These are phyloP conservation scores for Leccinum longicurvipes DNA, from an alignment of 768 basidiomycete species.

Conservation along the genomic window DNA sequence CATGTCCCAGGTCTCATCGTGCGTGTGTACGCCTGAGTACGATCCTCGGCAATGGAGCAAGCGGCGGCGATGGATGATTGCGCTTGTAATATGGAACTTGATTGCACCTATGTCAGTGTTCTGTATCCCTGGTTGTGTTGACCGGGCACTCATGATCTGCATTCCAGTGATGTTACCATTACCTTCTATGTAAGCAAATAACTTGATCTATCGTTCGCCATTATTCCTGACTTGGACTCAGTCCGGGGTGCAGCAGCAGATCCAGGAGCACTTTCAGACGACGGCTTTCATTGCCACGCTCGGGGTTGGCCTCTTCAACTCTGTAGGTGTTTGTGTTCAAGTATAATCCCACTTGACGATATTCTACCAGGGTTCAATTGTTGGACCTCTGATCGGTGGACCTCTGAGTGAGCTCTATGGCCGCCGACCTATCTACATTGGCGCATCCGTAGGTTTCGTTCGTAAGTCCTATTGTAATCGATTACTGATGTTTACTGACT, in stretches of 20 bases:
- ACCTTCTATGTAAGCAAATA: slow-evolving; percentile 27
- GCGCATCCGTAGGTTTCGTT: slow-evolving; percentile 18
- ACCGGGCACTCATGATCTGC: slow-evolving; percentile 1
- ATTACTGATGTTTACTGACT: not conserved
- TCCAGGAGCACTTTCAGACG: slow-evolving; percentile 21
- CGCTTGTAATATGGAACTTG: slow-evolving; percentile 27
- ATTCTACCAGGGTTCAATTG: slow-evolving; percentile 14
- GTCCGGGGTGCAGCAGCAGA: slow-evolving; percentile 28
- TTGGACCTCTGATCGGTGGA: slow-evolving; percentile 21
- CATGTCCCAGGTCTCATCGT: slow-evolving; percentile 21
- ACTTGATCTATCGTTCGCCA: not conserved
- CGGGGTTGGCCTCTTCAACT: slow-evolving; percentile 22
- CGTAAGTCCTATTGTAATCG: slow-evolving; percentile 1
- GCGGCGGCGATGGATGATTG: slow-evolving; percentile 25
- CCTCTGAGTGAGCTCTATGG: slow-evolving; percentile 26
- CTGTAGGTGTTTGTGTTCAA: slow-evolving; percentile 4
- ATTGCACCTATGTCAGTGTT: slow-evolving; percentile 30
- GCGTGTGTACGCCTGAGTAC: slow-evolving; percentile 15
- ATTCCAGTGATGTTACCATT: slow-evolving; percentile 19
- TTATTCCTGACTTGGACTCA: slow-evolving; percentile 3
- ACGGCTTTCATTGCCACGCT: slow-evolving; percentile 15
- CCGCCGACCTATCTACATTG: slow-evolving; percentile 20
- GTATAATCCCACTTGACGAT: not conserved
- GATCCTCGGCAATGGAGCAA: slow-evolving; percentile 28
- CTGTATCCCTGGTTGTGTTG: not conserved